A percentile compares a stretch with the other conserved stretches of the same genome.
These are phyloP conservation scores for Talaromyces sp. DNA, from an alignment of 2,329 filamentous ascomycete genomes.

Conservation along the genomic window DNA sequence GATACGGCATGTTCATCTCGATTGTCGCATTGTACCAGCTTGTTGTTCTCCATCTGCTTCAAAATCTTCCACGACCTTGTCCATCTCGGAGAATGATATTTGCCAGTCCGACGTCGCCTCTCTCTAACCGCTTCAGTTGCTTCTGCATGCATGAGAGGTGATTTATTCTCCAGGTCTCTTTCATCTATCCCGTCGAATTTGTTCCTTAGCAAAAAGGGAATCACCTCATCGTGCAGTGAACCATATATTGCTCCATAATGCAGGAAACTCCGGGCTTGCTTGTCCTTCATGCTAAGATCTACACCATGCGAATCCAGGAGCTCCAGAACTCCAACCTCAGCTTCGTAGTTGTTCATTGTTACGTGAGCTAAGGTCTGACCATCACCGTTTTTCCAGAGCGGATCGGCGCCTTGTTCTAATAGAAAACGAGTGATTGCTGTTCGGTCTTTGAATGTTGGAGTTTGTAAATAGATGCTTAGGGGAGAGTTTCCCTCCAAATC, in stretches of 20 bases:
- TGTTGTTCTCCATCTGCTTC: not conserved
- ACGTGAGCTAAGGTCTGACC: not conserved
- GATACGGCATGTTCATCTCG: too few species aligned
- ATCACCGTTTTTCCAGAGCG: not conserved
- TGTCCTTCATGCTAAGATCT: not conserved
- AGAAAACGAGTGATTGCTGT: not conserved
- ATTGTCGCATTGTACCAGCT: not conserved
- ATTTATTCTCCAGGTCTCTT: not conserved
- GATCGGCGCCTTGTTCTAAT: not conserved
- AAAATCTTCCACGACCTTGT: not conserved
- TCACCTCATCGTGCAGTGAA: not conserved
- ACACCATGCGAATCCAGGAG: not conserved
- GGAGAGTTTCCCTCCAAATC: not conserved
- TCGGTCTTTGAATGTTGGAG: not conserved
- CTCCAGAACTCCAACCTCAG: not conserved
- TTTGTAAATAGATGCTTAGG: not conserved
- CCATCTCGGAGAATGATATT: not conserved
- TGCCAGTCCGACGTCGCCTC: not conserved
- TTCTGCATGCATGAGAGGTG: not conserved
- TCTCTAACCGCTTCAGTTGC: not conserved
- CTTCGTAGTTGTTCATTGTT: not conserved
- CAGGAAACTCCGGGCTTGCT: not conserved
- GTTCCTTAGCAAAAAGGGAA: not conserved
- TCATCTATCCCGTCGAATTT: not conserved
- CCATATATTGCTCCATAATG: not conserved